Base-by-base conservation (phyloP, 768 basidiomycete genomes). In the Serendipita vermifera region DNA sequence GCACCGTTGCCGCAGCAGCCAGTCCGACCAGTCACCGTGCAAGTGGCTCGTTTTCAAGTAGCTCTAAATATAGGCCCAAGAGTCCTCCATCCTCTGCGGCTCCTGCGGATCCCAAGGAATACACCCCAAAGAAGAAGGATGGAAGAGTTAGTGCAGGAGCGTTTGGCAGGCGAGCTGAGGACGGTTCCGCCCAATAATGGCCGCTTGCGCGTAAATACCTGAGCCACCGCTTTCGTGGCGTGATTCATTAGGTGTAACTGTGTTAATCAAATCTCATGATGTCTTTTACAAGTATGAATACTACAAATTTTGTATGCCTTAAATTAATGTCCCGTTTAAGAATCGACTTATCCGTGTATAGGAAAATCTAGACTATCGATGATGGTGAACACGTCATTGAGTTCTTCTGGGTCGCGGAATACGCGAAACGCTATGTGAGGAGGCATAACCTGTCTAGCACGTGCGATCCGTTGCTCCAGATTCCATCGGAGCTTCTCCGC, bases 121-220 rank as follows among this genome's bases (percentile, higher is more conserved):
- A 58, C 56, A 55, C 54, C 63, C 64, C 64, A 57, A 59, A 59
- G 57, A 67, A 65, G 61, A 65, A 65, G 57, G 67, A 67, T 39
- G 66, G 69, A 14, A 64, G 68, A 31, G 62, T 66, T 40, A 63
- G 56, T n/a, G 64, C 64, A 2, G 61, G 64, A 11, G 33, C 65
- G 61, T 69, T 74, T 57, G 81, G 84, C 55, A 77, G 85, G 64
- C 76, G 85, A 66, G 85, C 85, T 33, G 87, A 89, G 65, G 87
- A n/a, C n/a, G n/a, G n/a, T n/a, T n/a, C n/a, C n/a, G n/a, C n/a
- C n/a, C n/a, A n/a, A n/a, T n/a, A n/a, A n/a, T n/a, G n/a, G n/a
- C n/a, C n/a, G n/a, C n/a, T n/a, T n/a, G n/a, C n/a, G n/a, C n/a
- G n/a, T n/a, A n/a, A n/a, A n/a, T n/a, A n/a, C n/a, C n/a, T n/a